Evolutionary conservation across 176 grass and related monocot genomes (phyloP).

Genomic region (Bothriochloa decipiens): DNA sequence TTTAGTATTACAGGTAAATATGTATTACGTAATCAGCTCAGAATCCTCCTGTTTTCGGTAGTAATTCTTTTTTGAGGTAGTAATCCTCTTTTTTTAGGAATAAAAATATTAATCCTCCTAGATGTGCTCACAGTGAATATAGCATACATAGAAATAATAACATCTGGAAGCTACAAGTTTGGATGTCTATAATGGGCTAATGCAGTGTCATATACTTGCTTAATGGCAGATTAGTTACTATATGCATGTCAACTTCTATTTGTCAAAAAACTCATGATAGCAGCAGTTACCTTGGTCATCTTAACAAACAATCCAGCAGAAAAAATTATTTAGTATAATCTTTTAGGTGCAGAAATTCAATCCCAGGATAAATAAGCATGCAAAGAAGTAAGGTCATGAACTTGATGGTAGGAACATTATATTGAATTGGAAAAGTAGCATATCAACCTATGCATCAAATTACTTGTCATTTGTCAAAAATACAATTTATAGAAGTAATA

Average conservation of each 20-base stretch:
- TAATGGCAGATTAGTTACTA: neutral
- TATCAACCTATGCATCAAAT: neutral
- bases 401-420: neutral
- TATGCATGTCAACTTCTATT: neutral
- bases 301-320: constrained; percentile 15
- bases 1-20: neutral
- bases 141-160: constrained; percentile 1
- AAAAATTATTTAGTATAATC: neutral
- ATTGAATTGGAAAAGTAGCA: constrained; percentile 1
- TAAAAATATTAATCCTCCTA: constrained; percentile 27
- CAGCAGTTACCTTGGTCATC: constrained; percentile 17
- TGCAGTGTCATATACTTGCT: neutral
- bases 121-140: neutral
- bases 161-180: neutral
- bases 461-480: neutral
- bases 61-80: neutral
- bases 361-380: neutral
- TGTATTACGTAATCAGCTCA: neutral
- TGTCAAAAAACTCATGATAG: neutral
- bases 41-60: neutral
- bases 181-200: neutral
- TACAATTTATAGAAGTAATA: neutral
- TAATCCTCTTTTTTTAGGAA: neutral
- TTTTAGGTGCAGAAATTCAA: neutral
- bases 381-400: constrained; percentile 18